These are phyloP conservation scores for Penicillium ucsense DNA, from an alignment of 495 filamentous ascomycete species.

Conservation along the genomic window DNA sequence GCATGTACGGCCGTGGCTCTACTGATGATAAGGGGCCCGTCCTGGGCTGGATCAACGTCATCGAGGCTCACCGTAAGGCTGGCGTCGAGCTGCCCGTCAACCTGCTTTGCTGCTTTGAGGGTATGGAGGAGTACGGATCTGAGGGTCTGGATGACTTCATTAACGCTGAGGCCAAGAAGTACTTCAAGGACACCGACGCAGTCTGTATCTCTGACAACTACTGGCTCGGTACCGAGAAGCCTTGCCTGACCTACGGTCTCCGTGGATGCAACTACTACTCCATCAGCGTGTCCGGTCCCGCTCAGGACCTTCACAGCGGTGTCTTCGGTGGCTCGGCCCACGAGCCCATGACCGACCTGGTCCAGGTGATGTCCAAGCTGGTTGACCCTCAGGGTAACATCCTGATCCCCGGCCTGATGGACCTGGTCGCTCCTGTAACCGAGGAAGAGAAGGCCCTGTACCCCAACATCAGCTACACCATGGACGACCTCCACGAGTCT, in stretches of 20 bases:
- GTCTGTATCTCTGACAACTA: constrained; percentile 99
- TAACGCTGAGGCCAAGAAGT: constrained; percentile 74
- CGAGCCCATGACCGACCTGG: constrained; percentile 96
- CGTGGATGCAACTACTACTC: constrained; percentile 96
- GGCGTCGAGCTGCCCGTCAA: constrained; percentile 94
- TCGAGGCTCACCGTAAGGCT: constrained; percentile 92
- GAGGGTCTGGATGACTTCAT: constrained; percentile 96
- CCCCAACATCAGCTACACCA: constrained; percentile 77
- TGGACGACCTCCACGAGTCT: constrained; percentile 88
- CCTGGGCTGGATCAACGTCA: constrained; percentile 93
- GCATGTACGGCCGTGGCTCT: constrained; percentile 91
- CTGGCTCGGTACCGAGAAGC: constrained; percentile 98
- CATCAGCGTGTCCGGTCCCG: constrained; percentile 77
- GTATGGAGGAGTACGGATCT: constrained; percentile 98
- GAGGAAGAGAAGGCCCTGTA: constrained; percentile 83
- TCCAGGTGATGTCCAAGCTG: constrained; percentile 67
- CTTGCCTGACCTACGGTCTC: constrained; percentile 95
- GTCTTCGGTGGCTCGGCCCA: constrained; percentile 94
- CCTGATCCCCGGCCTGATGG: constrained; percentile 75
- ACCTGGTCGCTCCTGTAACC: constrained; percentile 80
- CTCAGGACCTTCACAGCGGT: constrained; percentile 88
- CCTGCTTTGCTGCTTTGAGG: constrained; percentile 98
- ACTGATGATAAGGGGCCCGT: constrained; percentile 99
- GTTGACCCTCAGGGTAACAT: constrained; percentile 89
- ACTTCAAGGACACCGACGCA: constrained; percentile 89